Evolutionary conservation across 1,139 yeast species (phyloP).

Genomic region (Zygoascus sp.): DNA sequence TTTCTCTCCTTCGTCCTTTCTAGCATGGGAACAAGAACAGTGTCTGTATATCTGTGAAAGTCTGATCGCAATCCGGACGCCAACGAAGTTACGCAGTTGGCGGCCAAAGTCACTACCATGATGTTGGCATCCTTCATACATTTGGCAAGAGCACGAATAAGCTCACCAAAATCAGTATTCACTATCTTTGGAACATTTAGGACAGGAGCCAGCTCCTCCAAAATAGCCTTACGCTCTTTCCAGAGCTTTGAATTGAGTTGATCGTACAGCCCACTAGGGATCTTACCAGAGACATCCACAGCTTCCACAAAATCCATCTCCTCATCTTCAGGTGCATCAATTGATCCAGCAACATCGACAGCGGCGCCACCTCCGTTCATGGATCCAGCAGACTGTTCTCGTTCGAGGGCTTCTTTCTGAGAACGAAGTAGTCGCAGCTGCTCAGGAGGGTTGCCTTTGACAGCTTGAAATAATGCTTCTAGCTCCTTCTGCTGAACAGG

Average conservation of each 20-base stretch:
- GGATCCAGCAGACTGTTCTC: conserved; percentile 27
- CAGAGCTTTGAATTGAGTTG: conserved; percentile 64
- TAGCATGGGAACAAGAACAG: conserved; percentile 58
- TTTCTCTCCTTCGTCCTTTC: conserved; percentile 90
- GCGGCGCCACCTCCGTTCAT: conserved; percentile 23
- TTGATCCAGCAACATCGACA: conserved; percentile 22
- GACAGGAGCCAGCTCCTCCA: conserved; percentile 60
- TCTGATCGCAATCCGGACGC: conserved; percentile 61
- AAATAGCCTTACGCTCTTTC: conserved; percentile 87
- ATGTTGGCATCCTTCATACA: conserved; percentile 86
- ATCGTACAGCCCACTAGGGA: conserved; percentile 59
- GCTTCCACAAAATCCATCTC: conserved; percentile 54
- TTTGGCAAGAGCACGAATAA: conserved; percentile 59
- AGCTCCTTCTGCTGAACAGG: conserved; percentile 92
- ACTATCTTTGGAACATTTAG: conserved; percentile 47
- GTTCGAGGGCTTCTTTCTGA: conserved; percentile 42
- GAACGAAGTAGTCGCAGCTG: conserved; percentile 62
- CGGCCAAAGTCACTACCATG: conserved; percentile 79
- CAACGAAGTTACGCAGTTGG: conserved; percentile 58
- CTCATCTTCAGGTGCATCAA: conserved; percentile 37
- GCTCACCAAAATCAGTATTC: conserved; percentile 63
- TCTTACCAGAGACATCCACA: conserved; percentile 56
- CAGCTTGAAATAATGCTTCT: conserved; percentile 57
- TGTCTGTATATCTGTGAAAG: conserved; percentile 52
- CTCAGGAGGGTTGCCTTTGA: conserved; percentile 43